Percentiles rank a stretch among this genome's conserved stretches.
Evolutionary conservation across 208 protist species (phyloP).

Genomic region (Polymyxa betae): DNA sequence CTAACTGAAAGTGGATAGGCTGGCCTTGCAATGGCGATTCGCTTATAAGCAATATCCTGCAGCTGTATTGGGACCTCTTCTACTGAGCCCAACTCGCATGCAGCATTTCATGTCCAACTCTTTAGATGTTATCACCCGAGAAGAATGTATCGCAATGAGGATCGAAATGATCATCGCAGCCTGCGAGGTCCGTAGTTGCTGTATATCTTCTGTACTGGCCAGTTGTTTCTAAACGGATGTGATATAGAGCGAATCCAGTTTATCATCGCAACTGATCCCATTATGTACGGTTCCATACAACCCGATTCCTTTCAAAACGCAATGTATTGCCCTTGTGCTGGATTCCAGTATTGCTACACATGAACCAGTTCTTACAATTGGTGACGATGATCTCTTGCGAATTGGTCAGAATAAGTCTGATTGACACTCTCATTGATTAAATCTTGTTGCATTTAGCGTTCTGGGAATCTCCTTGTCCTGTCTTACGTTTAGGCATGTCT

Average conservation of each 20-base stretch:
- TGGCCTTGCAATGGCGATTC: background rate
- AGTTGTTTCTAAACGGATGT: background rate
- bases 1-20: background rate
- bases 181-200: background rate
- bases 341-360: background rate
- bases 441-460: background rate
- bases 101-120: conserved; percentile 5
- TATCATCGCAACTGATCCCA: background rate
- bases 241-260: background rate
- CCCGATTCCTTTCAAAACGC: background rate
- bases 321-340: background rate
- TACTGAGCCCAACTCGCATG: background rate
- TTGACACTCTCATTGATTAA: background rate
- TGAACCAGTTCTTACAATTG: conserved; percentile 30
- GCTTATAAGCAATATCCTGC: background rate
- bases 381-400: conserved; percentile 32
- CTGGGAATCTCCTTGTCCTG: conserved; percentile 29
- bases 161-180: conserved; percentile 41
- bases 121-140: background rate
- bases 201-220: background rate
- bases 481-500: background rate
- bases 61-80: background rate
- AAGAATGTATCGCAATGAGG: background rate
- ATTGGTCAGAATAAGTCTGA: background rate
- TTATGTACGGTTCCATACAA: background rate